Base-by-base conservation (phyloP, 257 asterid genomes). In the Salvia splendens region DNA sequence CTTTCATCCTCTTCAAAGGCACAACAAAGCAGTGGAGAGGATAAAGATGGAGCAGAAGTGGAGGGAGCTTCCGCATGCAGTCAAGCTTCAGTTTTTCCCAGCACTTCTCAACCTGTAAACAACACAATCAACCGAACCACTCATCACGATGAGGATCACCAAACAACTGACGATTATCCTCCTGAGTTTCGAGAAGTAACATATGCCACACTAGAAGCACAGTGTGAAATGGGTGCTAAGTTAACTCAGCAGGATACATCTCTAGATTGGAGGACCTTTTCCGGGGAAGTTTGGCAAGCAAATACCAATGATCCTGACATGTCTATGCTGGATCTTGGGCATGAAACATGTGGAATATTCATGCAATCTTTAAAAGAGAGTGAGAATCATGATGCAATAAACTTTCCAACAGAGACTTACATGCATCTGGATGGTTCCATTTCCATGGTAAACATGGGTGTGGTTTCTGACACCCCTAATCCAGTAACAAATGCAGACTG, bases 21-120 rank as follows among this genome's bases (percentile, higher is more conserved):
- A 50, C 87, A 79, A 67, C 92, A 80, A 70, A 86, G 88, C 70
- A 79, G 89, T 69, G 95, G 80, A 73, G 92, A 83, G 55, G 84
- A 78, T 66, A 80, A 83, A 73, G 84, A 78, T 52, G 76, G 79
- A 72, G 67, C 68, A 70, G 94, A 84, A 77, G 40, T 68, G 60
- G 91, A 91, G 77, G 95, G 85, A 68, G 83, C 75, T 78, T 85
- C 95, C 9, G 91, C 87, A 78, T 82, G 86, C 77, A 86, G 91
- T 78, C 96, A 88, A 78, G 79, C 82, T 68, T 86, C 90, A 55
- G 64, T 68, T 28, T 65, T 73, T 28, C 79, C 78, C 52, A 81
- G 86, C 65, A 65, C 79, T 51, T 77, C 88, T 67, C 86, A 78
- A 63, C 78, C 86, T 67, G 63, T 77, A 30, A 73, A 79, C 72